Base-by-base conservation (phyloP, 495 filamentous ascomycete genomes). In the Elaphomyces granulatus region DNA sequence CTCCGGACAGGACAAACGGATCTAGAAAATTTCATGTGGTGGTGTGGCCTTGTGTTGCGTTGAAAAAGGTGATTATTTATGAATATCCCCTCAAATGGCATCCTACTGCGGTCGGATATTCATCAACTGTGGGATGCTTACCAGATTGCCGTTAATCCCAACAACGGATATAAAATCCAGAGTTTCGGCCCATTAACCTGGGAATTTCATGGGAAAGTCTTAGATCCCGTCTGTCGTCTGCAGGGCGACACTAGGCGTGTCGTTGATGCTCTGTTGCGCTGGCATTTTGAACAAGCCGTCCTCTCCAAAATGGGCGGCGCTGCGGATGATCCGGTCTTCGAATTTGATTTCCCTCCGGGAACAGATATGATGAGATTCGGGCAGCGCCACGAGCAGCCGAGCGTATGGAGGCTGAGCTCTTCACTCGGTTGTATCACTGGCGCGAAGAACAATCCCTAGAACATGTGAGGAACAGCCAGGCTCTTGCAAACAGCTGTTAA, bases 341-440 rank as follows among this genome's bases (percentile, higher is more conserved):
- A n/a, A n/a, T n/a, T 40, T 52, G 63, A 61, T 48, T 66, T 66
- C 37, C 63, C 58, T 14, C 50, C 56, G 38, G 49, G 62, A 23
- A 52, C 50, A 15, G 56, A 63, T 47, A 60, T 61, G n/a, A n/a
- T n/a, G n/a, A n/a, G n/a, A n/a, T n/a, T n/a, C n/a, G n/a, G n/a
- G n/a, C n/a, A n/a, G n/a, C n/a, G n/a, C n/a, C n/a, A n/a, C n/a
- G n/a, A n/a, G n/a, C n/a, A n/a, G n/a, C n/a, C n/a, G n/a, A n/a
- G n/a, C n/a, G n/a, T n/a, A n/a, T n/a, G n/a, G n/a, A n/a, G n/a
- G n/a, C n/a, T n/a, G n/a, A n/a, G n/a, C n/a, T n/a, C n/a, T n/a
- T n/a, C n/a, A n/a, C n/a, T n/a, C n/a, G n/a, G n/a, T n/a, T n/a
- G n/a, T n/a, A n/a, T n/a, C n/a, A n/a, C n/a, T n/a, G n/a, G n/a